Conservation (phyloP, 2,329 filamentous ascomycete species). For the Coniochaeta hoffmannii region DNA sequence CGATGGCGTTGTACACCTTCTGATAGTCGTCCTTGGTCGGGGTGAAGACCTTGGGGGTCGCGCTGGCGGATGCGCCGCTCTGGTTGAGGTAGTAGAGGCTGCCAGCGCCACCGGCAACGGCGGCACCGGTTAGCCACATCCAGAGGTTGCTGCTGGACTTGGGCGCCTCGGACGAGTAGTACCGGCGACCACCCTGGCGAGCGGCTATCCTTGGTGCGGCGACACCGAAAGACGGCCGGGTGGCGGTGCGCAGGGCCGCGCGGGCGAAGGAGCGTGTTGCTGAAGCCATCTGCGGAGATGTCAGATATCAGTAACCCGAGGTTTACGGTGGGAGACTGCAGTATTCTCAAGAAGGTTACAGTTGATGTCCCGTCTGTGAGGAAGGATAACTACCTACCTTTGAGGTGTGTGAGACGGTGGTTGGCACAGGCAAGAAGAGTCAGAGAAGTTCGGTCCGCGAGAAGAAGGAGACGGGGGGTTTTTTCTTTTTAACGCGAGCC, state of each 20-base stretch:
- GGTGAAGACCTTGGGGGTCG: constrained; percentile 53
- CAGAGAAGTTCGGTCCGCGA: neutral
- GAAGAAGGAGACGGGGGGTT: neutral
- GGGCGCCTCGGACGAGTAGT: constrained; percentile 66
- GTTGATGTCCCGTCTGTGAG: too few relatives aligned
- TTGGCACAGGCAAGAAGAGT: neutral
- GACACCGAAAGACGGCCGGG: constrained; percentile 52
- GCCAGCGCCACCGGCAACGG: constrained; percentile 53
- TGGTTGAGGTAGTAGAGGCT: constrained; percentile 56
- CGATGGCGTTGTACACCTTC: constrained; percentile 87
- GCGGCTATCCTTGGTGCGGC: constrained; percentile 56
- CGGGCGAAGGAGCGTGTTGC: constrained; percentile 49
- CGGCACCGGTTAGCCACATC: constrained; percentile 52
- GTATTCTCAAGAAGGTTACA: too few relatives aligned
- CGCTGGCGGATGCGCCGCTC: constrained; percentile 23
- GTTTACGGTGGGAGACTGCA: neutral
- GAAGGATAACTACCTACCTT: too few relatives aligned
- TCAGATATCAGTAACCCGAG: constrained; percentile 4
- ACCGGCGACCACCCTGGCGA: constrained; percentile 67
- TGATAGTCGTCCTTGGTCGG: constrained; percentile 87
- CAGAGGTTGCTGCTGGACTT: constrained; percentile 41
- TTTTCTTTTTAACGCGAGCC: neutral
- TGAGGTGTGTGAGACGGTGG: neutral
- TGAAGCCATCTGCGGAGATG: constrained; percentile 31
- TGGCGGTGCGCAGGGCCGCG: constrained; percentile 50